These are phyloP conservation scores for Neurospora sp. DNA, from an alignment of 495 filamentous ascomycete species.

Conservation along the genomic window DNA sequence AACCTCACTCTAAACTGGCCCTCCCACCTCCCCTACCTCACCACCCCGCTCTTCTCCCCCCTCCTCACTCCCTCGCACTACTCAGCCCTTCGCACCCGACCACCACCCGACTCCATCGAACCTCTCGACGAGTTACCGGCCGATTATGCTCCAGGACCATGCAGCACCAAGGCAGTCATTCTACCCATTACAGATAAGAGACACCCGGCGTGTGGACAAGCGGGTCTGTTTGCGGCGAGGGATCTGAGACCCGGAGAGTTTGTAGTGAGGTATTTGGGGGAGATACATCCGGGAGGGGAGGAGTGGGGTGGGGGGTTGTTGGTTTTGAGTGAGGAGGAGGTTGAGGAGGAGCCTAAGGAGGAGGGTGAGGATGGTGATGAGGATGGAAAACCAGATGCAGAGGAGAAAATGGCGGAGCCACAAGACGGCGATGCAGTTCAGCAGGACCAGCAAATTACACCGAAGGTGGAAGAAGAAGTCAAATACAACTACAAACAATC, in stretches of 20 bases:
- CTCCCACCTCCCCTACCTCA: conserved; percentile 41
- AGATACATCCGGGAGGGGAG: conserved; percentile 36
- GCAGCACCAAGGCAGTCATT: conserved; percentile 39
- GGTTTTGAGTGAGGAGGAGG: neutral
- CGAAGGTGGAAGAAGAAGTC: neutral
- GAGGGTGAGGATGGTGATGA: too few relatives aligned
- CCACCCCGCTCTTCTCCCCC: conserved; percentile 37
- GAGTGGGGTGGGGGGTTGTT: neutral
- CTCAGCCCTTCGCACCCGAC: conserved; percentile 23
- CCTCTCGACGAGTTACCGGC: conserved; percentile 24
- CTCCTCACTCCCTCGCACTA: conserved; percentile 30
- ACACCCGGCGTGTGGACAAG: conserved; percentile 56
- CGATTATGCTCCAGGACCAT: conserved; percentile 32
- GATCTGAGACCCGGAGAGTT: conserved; percentile 46
- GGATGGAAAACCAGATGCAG: too few relatives aligned
- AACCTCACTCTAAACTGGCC: conserved; percentile 51
- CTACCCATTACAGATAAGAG: conserved; percentile 37
- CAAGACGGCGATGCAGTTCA: too few relatives aligned
- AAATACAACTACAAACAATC: conserved; percentile 34
- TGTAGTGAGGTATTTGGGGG: conserved; percentile 58
- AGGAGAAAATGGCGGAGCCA: too few relatives aligned
- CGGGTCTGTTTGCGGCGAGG: conserved; percentile 53
- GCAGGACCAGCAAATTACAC: too few relatives aligned
- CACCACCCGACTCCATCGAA: conserved; percentile 9
- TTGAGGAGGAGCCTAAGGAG: too few relatives aligned